Evolutionary conservation across 2,329 filamentous ascomycete genomes (phyloP), one percentile per base, ranked within the genome.

Genomic region (Calycina herbarum): DNA sequence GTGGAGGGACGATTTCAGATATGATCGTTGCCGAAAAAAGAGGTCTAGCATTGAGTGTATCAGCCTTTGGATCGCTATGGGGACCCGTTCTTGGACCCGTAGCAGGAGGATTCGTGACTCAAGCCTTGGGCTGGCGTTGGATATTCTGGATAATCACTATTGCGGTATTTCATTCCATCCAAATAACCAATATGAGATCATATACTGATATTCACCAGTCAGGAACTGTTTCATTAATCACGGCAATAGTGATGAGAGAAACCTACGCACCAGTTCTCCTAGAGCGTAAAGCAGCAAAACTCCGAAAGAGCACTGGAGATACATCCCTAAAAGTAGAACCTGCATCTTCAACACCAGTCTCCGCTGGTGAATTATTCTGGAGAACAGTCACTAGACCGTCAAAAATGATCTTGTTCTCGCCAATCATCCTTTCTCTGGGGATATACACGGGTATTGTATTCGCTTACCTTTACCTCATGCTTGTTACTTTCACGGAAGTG

Each of bases 261-360:
- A 82, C 82, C 0, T 84, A 82, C 58, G 79, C 80, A 0, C 79
- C 81, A 2, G 75, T 80, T 0, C 68, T 85, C 3, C 77, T 85
- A 1, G 70, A 78, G 64, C 74, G 75, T 17, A 82, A 80, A 69
- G 76, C 77, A 0, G 65, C 64, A 5, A 73, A 73, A 3, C 78
- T 87, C 1, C 78, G 79, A 2, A 78, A 79, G 61, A 77, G 81
- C 48, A 85, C 82, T 0, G 82, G 83, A n/a, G 86, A 87, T 65
- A 63, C 66, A 35, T 51, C 45, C 10, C n/a, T 51, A 7, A 42
- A 27, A 20, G 38, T 45, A 38, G 20, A 42, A 57, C 24, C 48
- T 2, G 54, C 51, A n/a, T 20, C 24, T 24, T n/a, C 29, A n/a
- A 40, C 17, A 3, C 33, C 51, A 8, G 20, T 35, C 3, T 62